These are phyloP conservation scores for Monascus ruber DNA, from an alignment of 2,329 filamentous ascomycete species.

Conservation along the genomic window DNA sequence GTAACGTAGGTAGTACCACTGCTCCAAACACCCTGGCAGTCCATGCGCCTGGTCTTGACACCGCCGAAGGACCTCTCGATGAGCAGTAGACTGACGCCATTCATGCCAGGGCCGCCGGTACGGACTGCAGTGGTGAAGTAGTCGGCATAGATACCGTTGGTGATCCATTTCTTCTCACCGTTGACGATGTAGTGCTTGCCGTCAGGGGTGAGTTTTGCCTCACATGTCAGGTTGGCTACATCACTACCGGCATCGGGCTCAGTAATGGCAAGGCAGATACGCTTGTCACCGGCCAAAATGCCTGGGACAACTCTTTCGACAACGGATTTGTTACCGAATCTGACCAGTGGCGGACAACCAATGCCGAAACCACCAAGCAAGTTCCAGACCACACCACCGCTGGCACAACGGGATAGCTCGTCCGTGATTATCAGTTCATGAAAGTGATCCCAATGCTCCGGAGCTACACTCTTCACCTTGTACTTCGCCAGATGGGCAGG, in stretches of 20 bases:
- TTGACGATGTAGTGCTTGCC: constrained; percentile 99
- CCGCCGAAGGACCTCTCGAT: constrained; percentile 79
- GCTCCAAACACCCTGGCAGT: constrained; percentile 95
- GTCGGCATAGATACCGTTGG: constrained; percentile 91
- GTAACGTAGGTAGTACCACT: constrained; percentile 94
- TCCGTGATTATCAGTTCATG: constrained; percentile 95
- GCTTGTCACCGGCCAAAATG: constrained; percentile 84
- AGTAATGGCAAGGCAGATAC: constrained; percentile 94
- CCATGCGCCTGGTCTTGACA: constrained; percentile 89
- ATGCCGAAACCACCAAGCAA: constrained; percentile 94
- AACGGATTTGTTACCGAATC: constrained; percentile 77
- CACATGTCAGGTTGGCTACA: constrained; percentile 88
- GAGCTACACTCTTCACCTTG: constrained; percentile 62
- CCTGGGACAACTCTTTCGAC: constrained; percentile 80
- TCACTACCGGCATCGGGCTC: constrained; percentile 93
- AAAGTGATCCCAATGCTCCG: constrained; percentile 95
- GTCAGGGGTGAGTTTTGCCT: constrained; percentile 87
- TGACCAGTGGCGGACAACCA: constrained; percentile 79
- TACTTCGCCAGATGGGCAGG: constrained; percentile 62
- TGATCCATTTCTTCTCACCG: constrained; percentile 99
- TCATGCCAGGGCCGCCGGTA: constrained; percentile 81
- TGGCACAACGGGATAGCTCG: constrained; percentile 78
- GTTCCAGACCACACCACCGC: constrained; percentile 94
- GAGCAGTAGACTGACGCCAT: constrained; percentile 78
- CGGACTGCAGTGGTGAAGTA: constrained; percentile 97